phyloP scores from a whole-genome alignment of 148 eudicot species.

The Pouteria glomerata region DNA sequence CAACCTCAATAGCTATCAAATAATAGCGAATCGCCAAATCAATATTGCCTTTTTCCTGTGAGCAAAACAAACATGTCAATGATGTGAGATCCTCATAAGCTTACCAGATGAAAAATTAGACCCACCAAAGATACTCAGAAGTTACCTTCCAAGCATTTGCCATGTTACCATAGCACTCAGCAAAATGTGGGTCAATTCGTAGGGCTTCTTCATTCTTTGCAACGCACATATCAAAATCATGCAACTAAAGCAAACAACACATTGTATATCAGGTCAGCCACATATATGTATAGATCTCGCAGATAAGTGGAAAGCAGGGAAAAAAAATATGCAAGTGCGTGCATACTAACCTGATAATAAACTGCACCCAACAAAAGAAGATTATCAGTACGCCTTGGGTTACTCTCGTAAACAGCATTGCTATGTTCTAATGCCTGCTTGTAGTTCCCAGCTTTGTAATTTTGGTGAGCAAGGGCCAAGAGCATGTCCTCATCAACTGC shows the following conservation, averaged over 20 bases:
- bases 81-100: not conserved
- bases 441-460: conserved; percentile 83
- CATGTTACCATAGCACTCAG: conserved; percentile 97
- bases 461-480: conserved; percentile 77
- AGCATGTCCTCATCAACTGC: conserved; percentile 69
- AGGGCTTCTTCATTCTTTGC: conserved; percentile 96
- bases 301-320: not conserved
- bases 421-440: conserved; percentile 81
- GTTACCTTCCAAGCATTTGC: conserved; percentile 98
- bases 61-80: conserved; percentile 1
- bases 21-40: conserved; percentile 88
- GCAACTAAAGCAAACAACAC: conserved; percentile 44
- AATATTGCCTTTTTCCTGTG: conserved; percentile 89
- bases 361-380: conserved; percentile 84
- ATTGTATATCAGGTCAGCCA: not conserved
- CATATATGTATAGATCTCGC: not conserved
- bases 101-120: not conserved
- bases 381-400: conserved; percentile 83
- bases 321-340: not conserved
- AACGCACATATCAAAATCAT: conserved; percentile 77
- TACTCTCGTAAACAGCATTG: conserved; percentile 71
- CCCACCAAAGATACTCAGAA: not conserved
- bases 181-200: conserved; percentile 71
- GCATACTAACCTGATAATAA: conserved; percentile 67
- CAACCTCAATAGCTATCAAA: conserved; percentile 82